Base-by-base conservation (phyloP, 495 filamentous ascomycete genomes). In the Barbatosphaeria neglecta region DNA sequence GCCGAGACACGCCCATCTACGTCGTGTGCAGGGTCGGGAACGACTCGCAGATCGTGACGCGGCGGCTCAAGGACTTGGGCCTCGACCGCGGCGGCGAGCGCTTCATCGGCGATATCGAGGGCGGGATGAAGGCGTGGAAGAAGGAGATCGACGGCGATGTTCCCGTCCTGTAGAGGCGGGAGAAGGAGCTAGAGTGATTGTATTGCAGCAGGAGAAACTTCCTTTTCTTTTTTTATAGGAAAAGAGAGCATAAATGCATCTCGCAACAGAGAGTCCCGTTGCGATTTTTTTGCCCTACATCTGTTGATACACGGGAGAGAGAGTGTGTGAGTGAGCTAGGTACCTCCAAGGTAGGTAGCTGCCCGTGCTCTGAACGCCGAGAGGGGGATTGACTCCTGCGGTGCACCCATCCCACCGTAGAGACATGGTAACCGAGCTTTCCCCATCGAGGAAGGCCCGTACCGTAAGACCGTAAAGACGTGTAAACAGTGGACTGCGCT, bases 21-120 rank as follows among this genome's bases (percentile, higher is more conserved):
- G 79, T 94, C 2, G 72, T 98, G 0, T 98, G 92, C 56, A 76
- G 87, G 16, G 73, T 83, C 2, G 92, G 92, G 2, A 87, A 95
- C 52, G 92, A 98, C 58, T 94, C 87, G 0, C 92, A 95, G 58
- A 60, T 88, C 43, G 83, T 80, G 0, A 79, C 87, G 0, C 74
- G 73, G 55, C 81, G 70, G 58, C 50, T 94, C 50, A 87, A 82
- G 57, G 77, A 88, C 25, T 54, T 78, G 33, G 80, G 80, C 3
- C 46, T 84, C n/a, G 78, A 74, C 43, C 58, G 63, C 19, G 61
- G 62, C 11, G 81, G 81, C 1, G 63, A 66, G 46, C 68, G 79
- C 27, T 76, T 72, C 44, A 76, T 93, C 42, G 76, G 78, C 25
- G 92, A 96, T 64, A 82, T 96, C 20, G 73, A 69, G 23, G 89